Conservation (phyloP, 106 monocot genomes). For the Alisma plantagoaquatica region DNA sequence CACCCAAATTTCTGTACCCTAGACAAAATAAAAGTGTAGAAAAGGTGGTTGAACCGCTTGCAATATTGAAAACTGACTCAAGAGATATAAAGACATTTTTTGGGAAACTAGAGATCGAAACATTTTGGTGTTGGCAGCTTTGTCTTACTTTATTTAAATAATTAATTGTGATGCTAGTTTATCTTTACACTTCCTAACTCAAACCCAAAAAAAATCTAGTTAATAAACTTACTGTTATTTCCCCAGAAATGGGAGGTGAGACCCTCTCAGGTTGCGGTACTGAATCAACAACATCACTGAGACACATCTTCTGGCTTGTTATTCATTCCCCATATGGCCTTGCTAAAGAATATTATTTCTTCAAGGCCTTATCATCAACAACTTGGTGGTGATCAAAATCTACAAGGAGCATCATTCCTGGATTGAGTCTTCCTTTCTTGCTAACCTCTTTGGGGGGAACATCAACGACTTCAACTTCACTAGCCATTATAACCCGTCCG, state of each 20-base stretch:
- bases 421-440: slow-evolving; percentile 84
- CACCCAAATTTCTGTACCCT: no score
- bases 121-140: no score
- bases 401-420: slow-evolving; percentile 94
- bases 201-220: no score
- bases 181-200: no score
- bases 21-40: no score
- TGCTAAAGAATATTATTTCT: slow-evolving; percentile 69
- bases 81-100: no score
- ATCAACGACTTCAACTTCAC: slow-evolving; percentile 96
- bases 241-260: slow-evolving; percentile 41
- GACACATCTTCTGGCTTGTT: slow-evolving; percentile 65
- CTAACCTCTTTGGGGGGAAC: slow-evolving; percentile 66
- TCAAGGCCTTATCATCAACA: slow-evolving; percentile 86
- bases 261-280: slow-evolving; percentile 50
- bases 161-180: no score
- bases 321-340: slow-evolving; percentile 86
- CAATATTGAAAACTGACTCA: no score
- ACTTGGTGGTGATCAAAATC: slow-evolving; percentile 86
- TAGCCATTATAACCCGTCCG: slow-evolving; percentile 89
- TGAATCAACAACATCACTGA: slow-evolving; percentile 61
- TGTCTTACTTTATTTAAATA: no score
- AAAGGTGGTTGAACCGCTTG: no score
- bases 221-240: slow-evolving; percentile 41
- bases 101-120: no score